Evolutionary conservation across 1,284 basidiomycete genomes (phyloP), one percentile per base, ranked within the genome.

Genomic region (Cutaneotrichosporon sp.): DNA sequence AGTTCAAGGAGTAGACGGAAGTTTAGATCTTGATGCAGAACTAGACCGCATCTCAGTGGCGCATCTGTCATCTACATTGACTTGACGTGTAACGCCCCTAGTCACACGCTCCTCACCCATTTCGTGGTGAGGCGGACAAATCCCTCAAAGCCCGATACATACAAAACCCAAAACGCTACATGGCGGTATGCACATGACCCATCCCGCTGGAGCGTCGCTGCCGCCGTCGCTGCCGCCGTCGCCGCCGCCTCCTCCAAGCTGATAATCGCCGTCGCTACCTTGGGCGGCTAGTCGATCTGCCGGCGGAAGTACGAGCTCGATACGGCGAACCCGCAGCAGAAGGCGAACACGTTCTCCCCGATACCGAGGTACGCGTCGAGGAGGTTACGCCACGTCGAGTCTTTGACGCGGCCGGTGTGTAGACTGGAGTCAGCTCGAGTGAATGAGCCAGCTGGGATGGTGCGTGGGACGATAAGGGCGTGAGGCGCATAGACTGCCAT

Each of bases 261-360:
- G 34, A 8, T 13, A 36, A 9, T 36, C 34, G 34, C 34, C 11
- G 34, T 13, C 34, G 34, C 26, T 4, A 10, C 22, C 30, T 9
- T 8, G 26, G 9, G 50, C 26, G 22, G 22, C 26, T 66, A 56
- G 50, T 69, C 65, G 26, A 66, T 47, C 55, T 65, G 47, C 2
- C 65, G 47, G 14, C 52, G 47, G 55, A 82, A 95, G 77, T 91
- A 94, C n/a, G 82, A 72, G 74, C 88, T 92, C 76, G 89, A 92
- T 62, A 95, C 89, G n/a, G 87, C 90, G 1, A 87, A 87, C 13
- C 86, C 87, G 76, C 91, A 89, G 40, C 89, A 81, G 78, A 68
- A 90, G 85, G 90, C 90, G 78, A 96, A 98, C 49, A 97, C 81
- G 16, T 88, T 89, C 80, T 98, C 95, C 63, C 95, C 95, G 31